Conservation (phyloP, 2,329 filamentous ascomycete species). For the Pseudogymnoascus verrucosus region DNA sequence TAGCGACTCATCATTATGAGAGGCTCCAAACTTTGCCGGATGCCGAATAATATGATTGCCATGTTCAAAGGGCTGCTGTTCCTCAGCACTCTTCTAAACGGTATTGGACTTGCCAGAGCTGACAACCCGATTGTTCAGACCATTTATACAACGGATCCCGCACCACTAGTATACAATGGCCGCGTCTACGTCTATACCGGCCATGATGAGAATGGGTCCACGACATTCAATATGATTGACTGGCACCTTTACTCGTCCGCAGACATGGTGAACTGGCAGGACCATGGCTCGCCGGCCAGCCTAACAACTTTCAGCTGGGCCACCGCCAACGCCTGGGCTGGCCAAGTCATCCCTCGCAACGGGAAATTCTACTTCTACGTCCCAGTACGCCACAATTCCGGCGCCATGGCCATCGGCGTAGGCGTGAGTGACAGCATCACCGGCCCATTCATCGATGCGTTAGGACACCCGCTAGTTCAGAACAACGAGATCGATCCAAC, state of each 20-base stretch:
- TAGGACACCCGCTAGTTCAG: constrained; percentile 30
- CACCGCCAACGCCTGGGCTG: constrained; percentile 29
- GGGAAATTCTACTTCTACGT: constrained; percentile 31
- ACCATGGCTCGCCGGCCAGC: constrained; percentile 23
- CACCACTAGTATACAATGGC: background rate
- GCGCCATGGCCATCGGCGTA: constrained; percentile 29
- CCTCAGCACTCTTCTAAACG: background rate
- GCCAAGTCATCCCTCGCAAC: constrained; percentile 27
- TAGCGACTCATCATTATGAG: background rate
- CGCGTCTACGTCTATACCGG: background rate
- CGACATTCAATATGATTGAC: background rate
- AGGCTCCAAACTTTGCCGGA: background rate
- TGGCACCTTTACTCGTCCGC: constrained; percentile 19
- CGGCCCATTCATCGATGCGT: constrained; percentile 31
- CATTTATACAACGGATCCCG: background rate
- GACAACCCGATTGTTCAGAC: background rate
- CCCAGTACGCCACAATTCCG: constrained; percentile 19
- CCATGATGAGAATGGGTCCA: background rate
- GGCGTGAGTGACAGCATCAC: constrained; percentile 28
- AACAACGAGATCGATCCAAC: constrained; percentile 32
- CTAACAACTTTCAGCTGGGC: constrained; percentile 29
- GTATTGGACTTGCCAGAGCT: background rate
- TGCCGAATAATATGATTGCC: background rate
- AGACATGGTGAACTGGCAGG: constrained; percentile 31
- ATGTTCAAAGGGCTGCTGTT: background rate